Conservation (phyloP, 2,329 filamentous ascomycete genomes). For the Tympanopsis confertula region DNA sequence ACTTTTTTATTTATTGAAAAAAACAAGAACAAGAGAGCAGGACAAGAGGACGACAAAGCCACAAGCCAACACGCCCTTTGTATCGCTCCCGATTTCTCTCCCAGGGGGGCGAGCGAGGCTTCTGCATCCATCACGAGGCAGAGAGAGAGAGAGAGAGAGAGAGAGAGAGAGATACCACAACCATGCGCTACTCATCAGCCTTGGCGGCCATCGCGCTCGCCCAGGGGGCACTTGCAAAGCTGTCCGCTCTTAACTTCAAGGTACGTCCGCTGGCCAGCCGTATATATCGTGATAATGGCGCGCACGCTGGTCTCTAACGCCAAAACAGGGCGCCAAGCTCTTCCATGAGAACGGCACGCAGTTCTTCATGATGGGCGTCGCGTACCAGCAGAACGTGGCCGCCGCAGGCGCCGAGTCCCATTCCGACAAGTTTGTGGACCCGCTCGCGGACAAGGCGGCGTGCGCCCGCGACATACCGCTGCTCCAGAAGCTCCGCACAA, state of each 20-base stretch:
- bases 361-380: constrained; percentile 79
- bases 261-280: neutral
- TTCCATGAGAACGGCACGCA: constrained; percentile 67
- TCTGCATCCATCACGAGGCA: too few relatives aligned
- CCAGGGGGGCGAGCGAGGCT: too few relatives aligned
- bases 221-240: neutral
- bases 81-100: too few relatives aligned
- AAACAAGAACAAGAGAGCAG: too few relatives aligned
- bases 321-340: constrained; percentile 75
- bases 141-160: too few relatives aligned
- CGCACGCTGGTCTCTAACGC: too few relatives aligned
- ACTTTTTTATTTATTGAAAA: too few relatives aligned
- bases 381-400: constrained; percentile 76
- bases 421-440: constrained; percentile 60
- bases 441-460: constrained; percentile 57
- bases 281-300: neutral
- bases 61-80: too few relatives aligned
- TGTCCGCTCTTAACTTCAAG: neutral
- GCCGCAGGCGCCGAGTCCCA: constrained; percentile 37
- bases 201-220: neutral
- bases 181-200: too few relatives aligned
- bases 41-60: too few relatives aligned
- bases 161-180: too few relatives aligned
- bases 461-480: constrained; percentile 83
- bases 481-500: constrained; percentile 69